Evolutionary conservation across 306 rosid species (phyloP).

Genomic region (Glycine latifolia): DNA sequence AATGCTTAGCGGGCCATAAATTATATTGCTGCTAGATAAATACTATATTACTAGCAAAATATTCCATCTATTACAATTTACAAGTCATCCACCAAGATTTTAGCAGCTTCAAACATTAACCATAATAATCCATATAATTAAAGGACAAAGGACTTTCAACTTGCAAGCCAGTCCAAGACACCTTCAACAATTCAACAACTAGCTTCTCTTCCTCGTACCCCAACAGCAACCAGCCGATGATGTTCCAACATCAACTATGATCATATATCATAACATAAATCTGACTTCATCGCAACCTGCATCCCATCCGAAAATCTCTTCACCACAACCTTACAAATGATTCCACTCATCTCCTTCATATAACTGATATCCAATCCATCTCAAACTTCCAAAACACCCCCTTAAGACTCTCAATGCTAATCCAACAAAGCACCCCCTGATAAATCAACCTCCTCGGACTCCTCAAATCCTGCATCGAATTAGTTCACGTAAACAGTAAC

Average conservation of each 20-base stretch:
- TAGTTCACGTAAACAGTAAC: slow-evolving; percentile 19
- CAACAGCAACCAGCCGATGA: slow-evolving; percentile 25
- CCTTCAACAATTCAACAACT: slow-evolving; percentile 35
- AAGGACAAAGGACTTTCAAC: slow-evolving; percentile 37
- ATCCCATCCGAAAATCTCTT: slow-evolving; percentile 41
- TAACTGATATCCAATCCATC: slow-evolving; percentile 43
- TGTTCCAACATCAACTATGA: slow-evolving; percentile 42
- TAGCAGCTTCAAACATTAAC: slow-evolving; percentile 39
- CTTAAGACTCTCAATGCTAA: slow-evolving; percentile 22
- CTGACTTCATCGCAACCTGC: slow-evolving; percentile 48
- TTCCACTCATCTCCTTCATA: slow-evolving; percentile 37
- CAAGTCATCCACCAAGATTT: slow-evolving; percentile 18
- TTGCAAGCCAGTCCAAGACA: slow-evolving; percentile 21
- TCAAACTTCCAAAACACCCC: slow-evolving; percentile 22
- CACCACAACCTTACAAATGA: slow-evolving; percentile 18
- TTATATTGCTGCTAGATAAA: slow-evolving; percentile 31
- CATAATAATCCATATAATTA: slow-evolving; percentile 3
- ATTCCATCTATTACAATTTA: slow-evolving; percentile 20
- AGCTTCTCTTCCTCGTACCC: slow-evolving; percentile 28
- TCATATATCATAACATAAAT: slow-evolving; percentile 44
- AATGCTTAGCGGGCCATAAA: slow-evolving; percentile 44
- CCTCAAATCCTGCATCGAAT: slow-evolving; percentile 60
- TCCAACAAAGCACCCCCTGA: slow-evolving; percentile 36
- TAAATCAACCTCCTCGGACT: slow-evolving; percentile 44
- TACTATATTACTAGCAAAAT: slow-evolving; percentile 20